These are phyloP conservation scores for Niveomyces coronatus DNA, from an alignment of 2,329 filamentous ascomycete species.

Conservation along the genomic window DNA sequence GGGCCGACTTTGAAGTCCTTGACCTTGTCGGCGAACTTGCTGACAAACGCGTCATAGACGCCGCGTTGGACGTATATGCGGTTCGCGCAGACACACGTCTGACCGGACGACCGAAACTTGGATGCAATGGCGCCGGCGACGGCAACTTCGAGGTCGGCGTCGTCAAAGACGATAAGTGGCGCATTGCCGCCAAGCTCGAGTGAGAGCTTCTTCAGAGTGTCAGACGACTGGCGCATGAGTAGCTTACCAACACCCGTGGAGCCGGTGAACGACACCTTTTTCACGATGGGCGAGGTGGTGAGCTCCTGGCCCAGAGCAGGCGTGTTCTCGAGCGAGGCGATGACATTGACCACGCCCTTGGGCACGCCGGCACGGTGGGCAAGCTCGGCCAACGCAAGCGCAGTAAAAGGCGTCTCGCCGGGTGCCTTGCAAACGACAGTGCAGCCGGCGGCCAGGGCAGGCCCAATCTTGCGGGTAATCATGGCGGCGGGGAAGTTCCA, in stretches of 20 bases:
- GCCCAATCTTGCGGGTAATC: constrained; percentile 60
- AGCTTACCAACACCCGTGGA: constrained; percentile 58
- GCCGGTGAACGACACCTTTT: constrained; percentile 92
- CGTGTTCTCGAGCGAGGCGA: constrained; percentile 73
- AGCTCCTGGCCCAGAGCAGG: constrained; percentile 66
- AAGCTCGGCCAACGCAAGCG: constrained; percentile 78
- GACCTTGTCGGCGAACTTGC: constrained; percentile 61
- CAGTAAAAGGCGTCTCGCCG: constrained; percentile 84
- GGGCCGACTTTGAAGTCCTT: constrained; percentile 64
- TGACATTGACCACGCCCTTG: constrained; percentile 79
- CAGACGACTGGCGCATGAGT: constrained; percentile 81
- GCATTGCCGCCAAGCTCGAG: constrained; percentile 93
- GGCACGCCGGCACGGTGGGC: constrained; percentile 81
- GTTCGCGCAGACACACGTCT: constrained; percentile 91
- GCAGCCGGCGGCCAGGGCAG: constrained; percentile 85
- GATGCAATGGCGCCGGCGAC: constrained; percentile 73
- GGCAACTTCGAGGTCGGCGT: constrained; percentile 78
- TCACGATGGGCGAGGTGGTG: constrained; percentile 61
- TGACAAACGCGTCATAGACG: constrained; percentile 66
- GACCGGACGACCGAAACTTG: constrained; percentile 90
- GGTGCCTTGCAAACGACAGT: constrained; percentile 89
- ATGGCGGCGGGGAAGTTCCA: constrained; percentile 83
- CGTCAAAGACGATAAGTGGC: constrained; percentile 94
- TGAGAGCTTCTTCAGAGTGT: constrained; percentile 72
- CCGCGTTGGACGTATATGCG: constrained; percentile 69